phyloP scores from a whole-genome alignment of 495 filamentous ascomycete genomes.

The Neurospora discreta region DNA sequence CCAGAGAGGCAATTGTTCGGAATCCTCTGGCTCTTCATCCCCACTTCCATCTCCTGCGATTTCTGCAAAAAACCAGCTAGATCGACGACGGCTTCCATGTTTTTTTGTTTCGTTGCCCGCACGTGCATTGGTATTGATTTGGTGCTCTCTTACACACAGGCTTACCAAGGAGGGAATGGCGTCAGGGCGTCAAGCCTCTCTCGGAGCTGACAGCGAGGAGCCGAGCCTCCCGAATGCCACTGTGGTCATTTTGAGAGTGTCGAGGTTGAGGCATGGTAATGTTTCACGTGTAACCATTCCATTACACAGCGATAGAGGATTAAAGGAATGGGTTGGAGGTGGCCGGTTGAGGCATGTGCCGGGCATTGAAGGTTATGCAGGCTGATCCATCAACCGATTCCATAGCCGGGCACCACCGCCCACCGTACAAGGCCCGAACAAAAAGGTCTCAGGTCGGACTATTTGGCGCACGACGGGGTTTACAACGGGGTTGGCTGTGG shows the following conservation, averaged over 20 bases:
- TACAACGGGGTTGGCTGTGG: background rate
- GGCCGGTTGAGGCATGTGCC: background rate
- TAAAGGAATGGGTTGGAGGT: background rate
- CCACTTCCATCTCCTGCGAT: background rate
- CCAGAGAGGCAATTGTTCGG: background rate
- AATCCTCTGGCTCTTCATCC: background rate
- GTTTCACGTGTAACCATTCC: background rate
- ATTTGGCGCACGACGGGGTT: background rate
- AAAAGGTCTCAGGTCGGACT: background rate
- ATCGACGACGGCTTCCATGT: background rate
- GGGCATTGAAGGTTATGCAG: background rate
- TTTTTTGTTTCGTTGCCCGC: background rate
- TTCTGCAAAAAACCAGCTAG: background rate
- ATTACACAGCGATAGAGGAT: background rate
- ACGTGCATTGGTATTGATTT: background rate
- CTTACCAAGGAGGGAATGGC: background rate
- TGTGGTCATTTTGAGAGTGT: background rate
- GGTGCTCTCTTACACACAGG: background rate
- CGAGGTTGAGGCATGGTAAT: background rate
- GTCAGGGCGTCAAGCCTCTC: background rate
- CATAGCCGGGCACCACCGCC: background rate
- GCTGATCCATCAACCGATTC: background rate
- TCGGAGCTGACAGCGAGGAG: background rate
- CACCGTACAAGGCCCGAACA: background rate
- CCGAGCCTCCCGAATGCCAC: background rate